Evolutionary conservation across 208 protist genomes (phyloP).

Genomic region (Acanthamoeba healyi): DNA sequence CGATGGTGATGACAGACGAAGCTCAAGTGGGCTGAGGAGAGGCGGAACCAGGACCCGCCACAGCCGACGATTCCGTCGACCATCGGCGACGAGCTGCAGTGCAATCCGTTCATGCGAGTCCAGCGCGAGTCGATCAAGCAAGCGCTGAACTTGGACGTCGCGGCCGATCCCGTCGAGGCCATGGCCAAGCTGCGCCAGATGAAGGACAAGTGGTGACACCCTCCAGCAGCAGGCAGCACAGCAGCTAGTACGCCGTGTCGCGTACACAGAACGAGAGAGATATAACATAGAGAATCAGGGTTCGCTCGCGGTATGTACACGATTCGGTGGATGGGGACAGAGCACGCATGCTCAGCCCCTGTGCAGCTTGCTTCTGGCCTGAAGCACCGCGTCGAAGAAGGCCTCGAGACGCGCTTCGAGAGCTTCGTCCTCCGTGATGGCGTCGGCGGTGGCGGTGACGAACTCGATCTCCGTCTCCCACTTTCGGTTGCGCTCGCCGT

Average conservation of each 20-base stretch:
- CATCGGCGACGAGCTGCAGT: conserved; percentile 74
- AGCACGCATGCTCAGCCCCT: no score
- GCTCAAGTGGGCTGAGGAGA: conserved; percentile 29
- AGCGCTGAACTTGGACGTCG: background rate
- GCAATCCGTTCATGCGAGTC: conserved; percentile 84
- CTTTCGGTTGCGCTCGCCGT: background rate
- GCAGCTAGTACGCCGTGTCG: no score
- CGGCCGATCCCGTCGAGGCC: background rate
- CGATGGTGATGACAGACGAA: conserved; percentile 18
- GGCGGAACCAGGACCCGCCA: background rate
- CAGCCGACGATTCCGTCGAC: conserved; percentile 83
- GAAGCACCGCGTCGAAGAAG: background rate
- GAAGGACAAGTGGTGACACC: conserved; percentile 66
- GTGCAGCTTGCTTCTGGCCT: background rate
- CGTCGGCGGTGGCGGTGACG: background rate
- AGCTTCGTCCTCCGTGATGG: background rate
- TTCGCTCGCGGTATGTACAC: no score
- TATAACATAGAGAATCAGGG: no score
- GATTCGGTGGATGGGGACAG: no score
- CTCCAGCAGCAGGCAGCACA: no score
- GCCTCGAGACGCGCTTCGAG: background rate
- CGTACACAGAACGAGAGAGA: no score
- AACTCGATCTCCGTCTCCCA: conserved; percentile 37
- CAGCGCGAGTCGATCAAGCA: background rate
- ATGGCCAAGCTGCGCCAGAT: conserved; percentile 45